Conservation (phyloP, 2,329 filamentous ascomycete genomes). For the Cytospora mali region DNA sequence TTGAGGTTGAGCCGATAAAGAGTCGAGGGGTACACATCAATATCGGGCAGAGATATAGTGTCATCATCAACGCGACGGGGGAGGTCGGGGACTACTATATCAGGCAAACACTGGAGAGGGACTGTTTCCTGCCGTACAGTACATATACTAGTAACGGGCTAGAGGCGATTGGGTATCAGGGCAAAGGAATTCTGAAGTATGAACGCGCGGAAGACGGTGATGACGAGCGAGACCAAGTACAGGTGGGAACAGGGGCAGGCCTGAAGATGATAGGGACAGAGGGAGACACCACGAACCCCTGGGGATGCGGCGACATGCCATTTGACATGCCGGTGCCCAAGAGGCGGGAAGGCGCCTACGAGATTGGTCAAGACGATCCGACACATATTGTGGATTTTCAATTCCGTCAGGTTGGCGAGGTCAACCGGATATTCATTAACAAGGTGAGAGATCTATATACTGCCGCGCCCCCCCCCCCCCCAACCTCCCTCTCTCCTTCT, state of each 20-base stretch:
- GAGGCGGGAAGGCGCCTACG: conserved; percentile 35
- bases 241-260: neutral
- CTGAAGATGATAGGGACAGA: neutral
- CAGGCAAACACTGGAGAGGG: conserved; percentile 39
- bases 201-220: conserved; percentile 20
- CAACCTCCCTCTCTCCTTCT: neutral
- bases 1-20: conserved; percentile 41
- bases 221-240: neutral
- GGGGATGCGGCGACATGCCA: conserved; percentile 41
- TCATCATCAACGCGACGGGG: conserved; percentile 40
- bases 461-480: neutral
- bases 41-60: conserved; percentile 43
- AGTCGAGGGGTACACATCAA: conserved; percentile 43
- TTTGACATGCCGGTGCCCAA: conserved; percentile 40
- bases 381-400: conserved; percentile 39
- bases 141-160: conserved; percentile 38
- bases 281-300: conserved; percentile 20
- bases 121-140: conserved; percentile 41
- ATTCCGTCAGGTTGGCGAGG: conserved; percentile 40
- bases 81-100: conserved; percentile 39
- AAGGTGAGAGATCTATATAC: conserved; percentile 32
- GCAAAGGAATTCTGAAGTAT: conserved; percentile 38
- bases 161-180: conserved; percentile 35
- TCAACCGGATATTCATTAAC: conserved; percentile 43
- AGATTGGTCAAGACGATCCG: conserved; percentile 36